Percentiles rank a stretch among this genome's conserved stretches.
Evolutionary conservation across 2,329 filamentous ascomycete species (phyloP).

Genomic region (Teratosphaeria gauchensis): DNA sequence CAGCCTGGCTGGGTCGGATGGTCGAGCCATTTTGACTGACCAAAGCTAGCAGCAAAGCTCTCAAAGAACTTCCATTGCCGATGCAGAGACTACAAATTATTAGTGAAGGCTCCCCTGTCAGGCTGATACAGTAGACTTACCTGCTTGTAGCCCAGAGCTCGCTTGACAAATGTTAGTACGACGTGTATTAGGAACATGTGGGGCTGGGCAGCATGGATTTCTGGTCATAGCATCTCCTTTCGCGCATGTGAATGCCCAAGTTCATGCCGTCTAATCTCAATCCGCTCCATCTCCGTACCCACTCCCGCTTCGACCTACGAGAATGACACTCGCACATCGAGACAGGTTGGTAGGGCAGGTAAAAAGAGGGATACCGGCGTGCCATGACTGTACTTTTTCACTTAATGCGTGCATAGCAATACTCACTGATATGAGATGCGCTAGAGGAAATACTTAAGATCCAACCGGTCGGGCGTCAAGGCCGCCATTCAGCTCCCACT

Average conservation of each 20-base stretch:
- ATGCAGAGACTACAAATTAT: slow-evolving; percentile 40
- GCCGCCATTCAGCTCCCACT: slow-evolving; percentile 11
- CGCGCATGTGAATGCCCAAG: slow-evolving; percentile 32
- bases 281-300: slow-evolving; percentile 13
- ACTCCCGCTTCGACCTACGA: slow-evolving; percentile 6
- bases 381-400: slow-evolving; percentile 23
- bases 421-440: slow-evolving; percentile 23
- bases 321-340: neutral
- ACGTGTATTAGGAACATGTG: slow-evolving; percentile 1
- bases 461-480: neutral
- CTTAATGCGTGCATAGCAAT: slow-evolving; percentile 19
- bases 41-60: slow-evolving; percentile 51
- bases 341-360: slow-evolving; percentile 11
- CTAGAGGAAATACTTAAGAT: slow-evolving; percentile 11
- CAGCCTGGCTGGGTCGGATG: neutral
- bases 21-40: slow-evolving; percentile 27
- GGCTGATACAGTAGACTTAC: slow-evolving; percentile 26
- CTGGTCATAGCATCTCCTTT: slow-evolving; percentile 32
- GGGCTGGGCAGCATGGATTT: slow-evolving; percentile 18
- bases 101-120: slow-evolving; percentile 2
- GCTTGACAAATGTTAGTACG: slow-evolving; percentile 25
- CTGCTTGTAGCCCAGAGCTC: slow-evolving; percentile 46
- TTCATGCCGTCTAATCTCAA: slow-evolving; percentile 31
- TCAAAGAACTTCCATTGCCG: slow-evolving; percentile 49
- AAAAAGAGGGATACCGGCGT: slow-evolving; percentile 25